Base-by-base conservation (phyloP, 2,329 filamentous ascomycete genomes). In the Aureobasidium melanogenum region DNA sequence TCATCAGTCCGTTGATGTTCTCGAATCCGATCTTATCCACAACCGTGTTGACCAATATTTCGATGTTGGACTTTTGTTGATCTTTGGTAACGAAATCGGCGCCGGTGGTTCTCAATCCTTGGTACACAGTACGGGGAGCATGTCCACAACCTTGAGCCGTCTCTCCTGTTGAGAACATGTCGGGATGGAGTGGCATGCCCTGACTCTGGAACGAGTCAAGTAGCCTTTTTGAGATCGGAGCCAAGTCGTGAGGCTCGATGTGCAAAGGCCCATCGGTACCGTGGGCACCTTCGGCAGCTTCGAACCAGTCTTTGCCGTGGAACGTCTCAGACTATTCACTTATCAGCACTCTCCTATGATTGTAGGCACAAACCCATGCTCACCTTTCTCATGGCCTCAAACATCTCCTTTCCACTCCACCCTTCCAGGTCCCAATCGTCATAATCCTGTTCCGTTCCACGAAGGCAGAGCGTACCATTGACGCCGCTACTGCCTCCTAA, bases 131-230 rank as follows among this genome's bases (percentile, higher is more conserved):
- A 63, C 81, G 73, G 1, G 77, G 73, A 1, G 69, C 79, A 68
- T 83, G 80, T 2, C 81, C 81, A 64, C 80, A 83, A 0, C 59
- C 59, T 17, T 56, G 59, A 30, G 48, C 32, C 6, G 32, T 66
- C 41, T 72, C 67, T n/a, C 71, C 71, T 6, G 77, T 80, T 0
- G 78, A 77, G 67, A 85, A 85, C 80, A 86, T 84, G 64, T 86
- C 83, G 19, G 76, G 75, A 43, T 82, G 76, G n/a, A 83, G 73
- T 0, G 79, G 77, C 0, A 86, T 69, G 60, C 82, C 83, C 63
- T 79, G 72, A 1, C 79, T 80, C 9, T 81, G 70, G 71, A 84
- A 79, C 0, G 82, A 84, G 51, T 84, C 76, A 30, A 80, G 72
- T 10, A 85, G 69, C 32, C 80, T 74, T 47, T 84, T 71, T 2